These are phyloP conservation scores for Diplosphaera chodatii DNA, from an alignment of 139 green algal genomes.

Conservation along the genomic window DNA sequence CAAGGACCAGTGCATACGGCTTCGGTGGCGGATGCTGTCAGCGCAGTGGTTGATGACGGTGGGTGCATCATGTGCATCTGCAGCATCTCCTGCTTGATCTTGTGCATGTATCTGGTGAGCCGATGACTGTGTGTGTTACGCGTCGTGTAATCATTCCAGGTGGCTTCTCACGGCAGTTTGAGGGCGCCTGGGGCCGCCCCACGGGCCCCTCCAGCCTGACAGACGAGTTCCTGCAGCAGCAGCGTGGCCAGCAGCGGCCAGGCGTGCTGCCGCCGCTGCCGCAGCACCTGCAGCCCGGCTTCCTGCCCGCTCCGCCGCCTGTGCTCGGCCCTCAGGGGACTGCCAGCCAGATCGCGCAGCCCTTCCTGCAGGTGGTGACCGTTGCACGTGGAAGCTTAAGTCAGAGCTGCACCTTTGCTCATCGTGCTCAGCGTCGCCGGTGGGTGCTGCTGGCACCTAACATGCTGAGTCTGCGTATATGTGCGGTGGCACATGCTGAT, in stretches of 20 bases:
- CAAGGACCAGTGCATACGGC: not conserved
- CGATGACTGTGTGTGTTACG: no score
- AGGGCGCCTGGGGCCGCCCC: conserved; percentile 6
- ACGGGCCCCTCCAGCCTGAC: conserved; percentile 13
- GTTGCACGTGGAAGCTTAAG: not conserved
- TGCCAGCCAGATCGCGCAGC: not conserved
- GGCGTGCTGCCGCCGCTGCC: conserved; percentile 14
- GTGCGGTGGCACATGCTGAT: no score
- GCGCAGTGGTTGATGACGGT: not conserved
- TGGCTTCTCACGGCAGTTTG: conserved; percentile 16
- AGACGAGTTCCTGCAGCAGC: conserved; percentile 5
- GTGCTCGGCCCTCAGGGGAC: not conserved
- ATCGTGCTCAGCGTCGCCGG: no score
- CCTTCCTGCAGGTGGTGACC: conserved; percentile 16
- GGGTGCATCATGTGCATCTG: not conserved
- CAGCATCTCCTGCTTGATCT: not conserved
- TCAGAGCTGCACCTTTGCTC: no score
- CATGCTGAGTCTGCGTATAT: no score
- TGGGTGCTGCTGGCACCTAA: no score
- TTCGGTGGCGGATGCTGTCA: not conserved
- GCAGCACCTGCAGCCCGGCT: conserved; percentile 26
- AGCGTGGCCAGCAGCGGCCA: not conserved
- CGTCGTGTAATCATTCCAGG: not conserved
- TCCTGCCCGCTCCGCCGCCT: not conserved
- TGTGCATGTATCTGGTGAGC: no score